phyloP scores from a whole-genome alignment of 2,329 filamentous ascomycete species.

The Xylaria multiplex region DNA sequence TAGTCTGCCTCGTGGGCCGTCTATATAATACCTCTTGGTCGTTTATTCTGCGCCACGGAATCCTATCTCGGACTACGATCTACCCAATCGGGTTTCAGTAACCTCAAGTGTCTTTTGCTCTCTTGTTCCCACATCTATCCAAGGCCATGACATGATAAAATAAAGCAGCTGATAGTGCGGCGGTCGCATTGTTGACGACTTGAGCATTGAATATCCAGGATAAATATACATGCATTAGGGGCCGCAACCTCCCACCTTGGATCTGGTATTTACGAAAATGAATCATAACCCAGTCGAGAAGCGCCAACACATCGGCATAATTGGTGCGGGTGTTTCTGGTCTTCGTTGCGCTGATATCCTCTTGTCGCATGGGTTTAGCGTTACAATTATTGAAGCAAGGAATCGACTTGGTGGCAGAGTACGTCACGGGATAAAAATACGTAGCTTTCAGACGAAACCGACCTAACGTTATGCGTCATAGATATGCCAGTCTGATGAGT shows the following conservation, averaged over 20 bases:
- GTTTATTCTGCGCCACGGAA: not conserved
- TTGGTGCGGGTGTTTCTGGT: slow-evolving; percentile 67
- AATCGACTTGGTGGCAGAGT: slow-evolving; percentile 65
- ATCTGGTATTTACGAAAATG: not conserved
- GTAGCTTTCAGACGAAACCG: not conserved
- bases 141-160: too few relatives aligned
- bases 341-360: slow-evolving; percentile 66
- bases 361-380: slow-evolving; percentile 61
- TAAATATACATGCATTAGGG: not conserved
- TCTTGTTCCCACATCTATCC: too few relatives aligned
- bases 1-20: too few relatives aligned
- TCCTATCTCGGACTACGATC: not conserved
- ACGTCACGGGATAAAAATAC: slow-evolving; percentile 34
- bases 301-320: slow-evolving; percentile 55
- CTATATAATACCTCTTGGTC: not conserved
- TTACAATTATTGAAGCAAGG: slow-evolving; percentile 67
- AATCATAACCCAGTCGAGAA: not conserved
- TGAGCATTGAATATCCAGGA: not conserved
- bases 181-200: too few relatives aligned
- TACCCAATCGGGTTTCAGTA: not conserved
- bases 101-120: not conserved
- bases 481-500: slow-evolving; percentile 49
- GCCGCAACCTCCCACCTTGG: not conserved
- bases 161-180: too few relatives aligned
- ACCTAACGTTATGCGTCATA: slow-evolving; percentile 34